Conservation (phyloP, 768 basidiomycete species). For the Cystobasidium ongulense region DNA sequence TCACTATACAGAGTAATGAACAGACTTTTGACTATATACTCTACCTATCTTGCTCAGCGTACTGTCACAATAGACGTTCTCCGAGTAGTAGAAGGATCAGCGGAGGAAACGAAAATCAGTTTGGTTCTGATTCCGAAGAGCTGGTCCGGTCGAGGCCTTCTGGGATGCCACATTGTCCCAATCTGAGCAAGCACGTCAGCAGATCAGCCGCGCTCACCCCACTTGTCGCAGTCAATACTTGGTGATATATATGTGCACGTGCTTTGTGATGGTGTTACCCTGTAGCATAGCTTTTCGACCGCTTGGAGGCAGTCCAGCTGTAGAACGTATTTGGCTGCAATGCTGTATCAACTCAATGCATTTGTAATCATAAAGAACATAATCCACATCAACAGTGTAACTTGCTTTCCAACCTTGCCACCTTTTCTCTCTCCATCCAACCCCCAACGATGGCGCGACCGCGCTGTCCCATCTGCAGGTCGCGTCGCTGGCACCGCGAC, state of each 20-base stretch:
- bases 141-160: slow-evolving; percentile 24
- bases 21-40: not conserved
- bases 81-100: not conserved
- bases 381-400: not conserved
- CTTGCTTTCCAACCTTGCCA: not conserved
- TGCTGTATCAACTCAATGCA: no score
- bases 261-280: not conserved
- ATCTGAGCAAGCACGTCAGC: not conserved
- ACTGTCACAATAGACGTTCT: slow-evolving; percentile 15
- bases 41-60: not conserved
- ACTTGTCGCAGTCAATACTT: not conserved
- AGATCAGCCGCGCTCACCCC: not conserved
- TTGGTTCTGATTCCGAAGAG: slow-evolving; percentile 20
- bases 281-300: not conserved
- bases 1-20: not conserved
- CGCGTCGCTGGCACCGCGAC: slow-evolving; percentile 45
- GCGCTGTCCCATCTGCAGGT: slow-evolving; percentile 44
- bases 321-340: no score
- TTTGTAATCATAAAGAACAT: no score
- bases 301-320: no score
- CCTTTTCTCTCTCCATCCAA: not conserved
- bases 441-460: slow-evolving; percentile 25
- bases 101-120: slow-evolving; percentile 1
- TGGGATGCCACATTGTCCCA: slow-evolving; percentile 28
- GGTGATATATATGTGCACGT: not conserved